Percentiles rank a stretch among this genome's conserved stretches.
Conservation (phyloP, 2,329 filamentous ascomycete species). For the Fusarium decemcellulare region DNA sequence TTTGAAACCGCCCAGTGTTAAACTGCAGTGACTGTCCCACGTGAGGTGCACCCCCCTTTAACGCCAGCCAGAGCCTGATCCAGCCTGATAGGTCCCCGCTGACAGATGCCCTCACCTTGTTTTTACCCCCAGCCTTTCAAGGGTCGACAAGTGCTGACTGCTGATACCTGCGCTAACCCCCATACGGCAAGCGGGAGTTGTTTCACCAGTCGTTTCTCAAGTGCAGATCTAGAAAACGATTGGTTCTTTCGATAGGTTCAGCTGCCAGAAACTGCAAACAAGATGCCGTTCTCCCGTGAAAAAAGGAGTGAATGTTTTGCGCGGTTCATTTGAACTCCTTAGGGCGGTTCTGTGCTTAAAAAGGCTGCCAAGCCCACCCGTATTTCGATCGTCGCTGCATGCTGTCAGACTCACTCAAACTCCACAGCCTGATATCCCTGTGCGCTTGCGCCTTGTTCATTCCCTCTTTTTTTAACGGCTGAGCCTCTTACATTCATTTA, state of each 20-base stretch:
- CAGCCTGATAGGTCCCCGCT: no score
- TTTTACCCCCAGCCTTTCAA: no score
- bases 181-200: neutral
- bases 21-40: no score
- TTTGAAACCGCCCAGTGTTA: no score
- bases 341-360: neutral
- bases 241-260: neutral
- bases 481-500: neutral
- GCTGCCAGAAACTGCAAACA: neutral
- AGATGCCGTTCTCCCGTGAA: neutral
- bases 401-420: neutral
- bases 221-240: neutral
- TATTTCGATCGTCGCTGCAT: neutral
- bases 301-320: neutral
- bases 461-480: neutral
- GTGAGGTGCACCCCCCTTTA: no score
- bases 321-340: neutral
- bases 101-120: no score
- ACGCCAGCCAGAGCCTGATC: no score
- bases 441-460: neutral
- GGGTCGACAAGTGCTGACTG: neutral
- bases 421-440: neutral
- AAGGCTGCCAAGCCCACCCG: neutral
- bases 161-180: neutral
- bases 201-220: constrained; percentile 1